Percentiles rank a stretch among this genome's conserved stretches.
phyloP scores from a whole-genome alignment of 208 protist species.

The Trypanosoma conorhini region DNA sequence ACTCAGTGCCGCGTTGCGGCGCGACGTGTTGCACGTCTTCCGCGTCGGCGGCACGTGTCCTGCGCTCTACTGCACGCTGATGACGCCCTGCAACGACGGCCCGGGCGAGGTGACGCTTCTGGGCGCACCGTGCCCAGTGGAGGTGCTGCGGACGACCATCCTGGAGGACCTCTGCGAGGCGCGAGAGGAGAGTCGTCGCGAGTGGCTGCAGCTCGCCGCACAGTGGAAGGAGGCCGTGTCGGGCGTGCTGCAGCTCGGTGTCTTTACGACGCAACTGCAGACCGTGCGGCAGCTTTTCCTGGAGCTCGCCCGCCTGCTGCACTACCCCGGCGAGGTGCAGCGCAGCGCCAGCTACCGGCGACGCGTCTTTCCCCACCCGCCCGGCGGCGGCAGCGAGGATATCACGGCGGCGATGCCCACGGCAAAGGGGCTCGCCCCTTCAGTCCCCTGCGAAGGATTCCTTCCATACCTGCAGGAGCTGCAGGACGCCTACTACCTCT shows the following conservation, averaged over 20 bases:
- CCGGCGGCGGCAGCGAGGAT: neutral
- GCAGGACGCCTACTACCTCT: slow-evolving; percentile 23
- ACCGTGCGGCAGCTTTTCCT: slow-evolving; percentile 14
- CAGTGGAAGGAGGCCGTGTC: slow-evolving; percentile 7
- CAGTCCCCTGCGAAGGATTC: neutral
- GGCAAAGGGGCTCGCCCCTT: neutral
- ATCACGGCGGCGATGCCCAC: neutral
- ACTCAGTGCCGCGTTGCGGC: slow-evolving; percentile 3
- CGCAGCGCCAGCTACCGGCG: slow-evolving; percentile 2
- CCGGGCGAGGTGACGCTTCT: slow-evolving; percentile 1
- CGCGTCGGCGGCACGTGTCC: slow-evolving; percentile 17
- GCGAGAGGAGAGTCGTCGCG: slow-evolving; percentile 17
- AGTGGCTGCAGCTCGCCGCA: slow-evolving; percentile 14
- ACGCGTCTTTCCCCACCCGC: neutral
- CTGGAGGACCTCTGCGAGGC: slow-evolving; percentile 20
- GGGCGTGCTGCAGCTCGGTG: slow-evolving; percentile 10
- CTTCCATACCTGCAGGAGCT: slow-evolving; percentile 18
- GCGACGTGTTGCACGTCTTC: slow-evolving; percentile 14
- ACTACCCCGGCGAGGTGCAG: slow-evolving; percentile 1
- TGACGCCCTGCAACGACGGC: slow-evolving; percentile 5
- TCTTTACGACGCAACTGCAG: slow-evolving; percentile 20
- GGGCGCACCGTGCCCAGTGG: slow-evolving; percentile 11
- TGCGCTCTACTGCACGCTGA: slow-evolving; percentile 19
- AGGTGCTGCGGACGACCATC: slow-evolving; percentile 21
- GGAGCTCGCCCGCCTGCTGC: slow-evolving; percentile 7